These are phyloP conservation scores for Phytophthora macrochlamydospora DNA, from an alignment of 352 stramenopile genomes.

Conservation along the genomic window DNA sequence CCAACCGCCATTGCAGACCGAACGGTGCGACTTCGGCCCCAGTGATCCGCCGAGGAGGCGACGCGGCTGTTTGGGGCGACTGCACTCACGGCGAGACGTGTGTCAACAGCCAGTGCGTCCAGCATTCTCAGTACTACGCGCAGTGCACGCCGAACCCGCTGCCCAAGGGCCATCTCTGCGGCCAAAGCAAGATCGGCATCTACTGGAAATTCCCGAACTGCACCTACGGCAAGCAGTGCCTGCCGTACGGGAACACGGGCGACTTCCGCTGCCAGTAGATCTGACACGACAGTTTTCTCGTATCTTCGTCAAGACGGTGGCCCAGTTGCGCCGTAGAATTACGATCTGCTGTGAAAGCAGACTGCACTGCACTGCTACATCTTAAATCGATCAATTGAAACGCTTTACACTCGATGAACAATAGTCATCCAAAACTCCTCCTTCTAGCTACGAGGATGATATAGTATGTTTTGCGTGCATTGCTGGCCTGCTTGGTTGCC, in stretches of 20 bases:
- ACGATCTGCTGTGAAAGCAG: no score
- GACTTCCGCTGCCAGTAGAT: neutral
- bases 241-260: neutral
- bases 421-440: no score
- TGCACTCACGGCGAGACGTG: neutral
- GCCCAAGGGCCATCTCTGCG: neutral
- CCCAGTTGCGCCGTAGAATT: no score
- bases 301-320: no score
- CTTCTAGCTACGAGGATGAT: no score
- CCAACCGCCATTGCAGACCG: constrained; percentile 24
- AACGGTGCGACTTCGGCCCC: neutral
- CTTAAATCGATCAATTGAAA: no score
- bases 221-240: neutral
- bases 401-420: no score
- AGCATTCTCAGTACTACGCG: neutral
- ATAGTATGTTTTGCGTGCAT: no score
- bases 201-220: neutral
- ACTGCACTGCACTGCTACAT: no score
- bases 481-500: no score
- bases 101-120: neutral
- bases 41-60: neutral
- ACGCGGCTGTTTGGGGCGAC: neutral
- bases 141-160: neutral
- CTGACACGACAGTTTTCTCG: no score
- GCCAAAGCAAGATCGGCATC: neutral